phyloP scores from a whole-genome alignment of 208 protist species.

The Zelonia costaricensis region DNA sequence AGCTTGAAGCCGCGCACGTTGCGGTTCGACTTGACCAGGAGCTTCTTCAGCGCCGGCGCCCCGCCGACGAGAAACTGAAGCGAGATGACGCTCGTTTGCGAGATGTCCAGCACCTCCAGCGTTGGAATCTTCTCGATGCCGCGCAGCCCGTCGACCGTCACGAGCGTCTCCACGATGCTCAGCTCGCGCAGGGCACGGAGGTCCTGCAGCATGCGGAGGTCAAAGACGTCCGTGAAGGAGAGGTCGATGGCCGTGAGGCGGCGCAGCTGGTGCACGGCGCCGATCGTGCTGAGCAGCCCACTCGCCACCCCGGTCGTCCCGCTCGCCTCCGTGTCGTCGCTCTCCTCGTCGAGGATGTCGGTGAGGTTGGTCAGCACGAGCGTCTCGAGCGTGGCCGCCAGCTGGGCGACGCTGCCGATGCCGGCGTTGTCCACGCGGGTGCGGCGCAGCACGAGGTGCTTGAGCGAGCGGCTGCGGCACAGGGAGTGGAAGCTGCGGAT shows the following conservation, averaged over 20 bases:
- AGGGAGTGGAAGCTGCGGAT: constrained; percentile 57
- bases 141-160: constrained; percentile 65
- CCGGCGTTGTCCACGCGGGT: constrained; percentile 56
- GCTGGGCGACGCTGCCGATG: constrained; percentile 45
- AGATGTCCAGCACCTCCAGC: constrained; percentile 58
- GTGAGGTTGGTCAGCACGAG: constrained; percentile 58
- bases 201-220: constrained; percentile 41
- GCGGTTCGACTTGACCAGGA: constrained; percentile 54
- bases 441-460: constrained; percentile 52
- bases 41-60: constrained; percentile 33
- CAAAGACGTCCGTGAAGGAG: constrained; percentile 58
- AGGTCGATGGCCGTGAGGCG: constrained; percentile 39
- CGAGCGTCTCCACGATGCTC: constrained; percentile 57
- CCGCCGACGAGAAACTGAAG: constrained; percentile 61
- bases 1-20: constrained; percentile 59
- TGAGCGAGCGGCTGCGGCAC: constrained; percentile 60
- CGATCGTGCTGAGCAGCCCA: constrained; percentile 44
- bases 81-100: constrained; percentile 70
- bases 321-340: constrained; percentile 24
- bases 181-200: constrained; percentile 37
- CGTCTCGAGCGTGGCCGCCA: constrained; percentile 50
- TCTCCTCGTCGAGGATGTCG: constrained; percentile 35
- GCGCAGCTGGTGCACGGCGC: constrained; percentile 27
- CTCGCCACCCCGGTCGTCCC: constrained; percentile 16
- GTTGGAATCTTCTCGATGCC: constrained; percentile 57